phyloP scores from a whole-genome alignment of 306 rosid species.

The Bauhinia variegata region DNA sequence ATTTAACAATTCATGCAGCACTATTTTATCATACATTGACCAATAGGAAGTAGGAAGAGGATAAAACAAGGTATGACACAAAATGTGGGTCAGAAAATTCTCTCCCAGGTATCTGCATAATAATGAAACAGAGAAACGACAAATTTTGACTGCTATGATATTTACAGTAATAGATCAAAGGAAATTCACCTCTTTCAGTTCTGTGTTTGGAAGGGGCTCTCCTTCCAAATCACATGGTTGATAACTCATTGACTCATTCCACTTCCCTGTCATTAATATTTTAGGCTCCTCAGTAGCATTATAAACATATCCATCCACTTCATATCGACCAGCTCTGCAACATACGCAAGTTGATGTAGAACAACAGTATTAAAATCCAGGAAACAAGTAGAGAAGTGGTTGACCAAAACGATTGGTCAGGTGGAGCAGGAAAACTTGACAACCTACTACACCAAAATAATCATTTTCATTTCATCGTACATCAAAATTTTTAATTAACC shows the following conservation, averaged over 20 bases:
- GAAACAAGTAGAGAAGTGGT: background rate
- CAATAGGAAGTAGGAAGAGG: too few relatives aligned
- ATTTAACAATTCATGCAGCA: too few relatives aligned
- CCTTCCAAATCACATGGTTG: conserved; percentile 91
- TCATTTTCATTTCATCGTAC: conserved; percentile 27
- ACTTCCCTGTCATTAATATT: conserved; percentile 89
- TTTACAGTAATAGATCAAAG: background rate
- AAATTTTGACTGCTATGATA: conserved; percentile 1
- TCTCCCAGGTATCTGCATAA: background rate
- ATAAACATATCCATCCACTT: conserved; percentile 94
- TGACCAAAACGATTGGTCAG: conserved; percentile 12
- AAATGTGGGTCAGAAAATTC: too few relatives aligned
- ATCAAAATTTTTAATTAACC: conserved; percentile 1
- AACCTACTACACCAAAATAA: conserved; percentile 3
- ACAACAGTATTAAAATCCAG: background rate
- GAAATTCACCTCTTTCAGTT: conserved; percentile 76
- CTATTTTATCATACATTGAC: too few relatives aligned
- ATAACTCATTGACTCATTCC: conserved; percentile 83
- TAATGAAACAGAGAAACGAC: conserved; percentile 26
- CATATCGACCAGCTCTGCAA: conserved; percentile 87
- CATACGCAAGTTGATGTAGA: conserved; percentile 1
- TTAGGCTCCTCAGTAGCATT: conserved; percentile 89
- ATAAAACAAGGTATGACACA: too few relatives aligned
- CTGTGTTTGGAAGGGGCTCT: conserved; percentile 82
- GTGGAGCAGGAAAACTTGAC: conserved; percentile 21